Evolutionary conservation across 139 green algal genomes (phyloP).

Genomic region (Coelastrella sp.): DNA sequence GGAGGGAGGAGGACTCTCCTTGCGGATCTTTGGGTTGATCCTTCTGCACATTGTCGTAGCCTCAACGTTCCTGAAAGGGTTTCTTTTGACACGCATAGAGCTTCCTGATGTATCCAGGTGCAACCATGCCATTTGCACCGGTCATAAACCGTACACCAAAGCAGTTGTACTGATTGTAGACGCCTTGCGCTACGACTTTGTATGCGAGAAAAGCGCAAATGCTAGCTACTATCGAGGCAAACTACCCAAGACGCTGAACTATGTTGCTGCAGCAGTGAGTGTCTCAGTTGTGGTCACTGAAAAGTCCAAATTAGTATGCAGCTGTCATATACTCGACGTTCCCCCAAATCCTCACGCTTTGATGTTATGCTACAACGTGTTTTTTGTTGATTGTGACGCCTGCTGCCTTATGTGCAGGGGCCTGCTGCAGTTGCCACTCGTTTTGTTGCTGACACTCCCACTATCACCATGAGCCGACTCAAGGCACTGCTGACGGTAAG

Average conservation of each 20-base stretch:
- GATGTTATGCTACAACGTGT: no score
- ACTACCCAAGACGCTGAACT: slow-evolving; percentile 40
- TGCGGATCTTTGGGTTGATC: slow-evolving; percentile 34
- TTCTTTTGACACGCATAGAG: slow-evolving; percentile 87
- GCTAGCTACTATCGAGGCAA: background rate
- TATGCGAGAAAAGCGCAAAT: background rate
- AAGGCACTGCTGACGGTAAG: slow-evolving; percentile 81
- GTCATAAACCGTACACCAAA: slow-evolving; percentile 1
- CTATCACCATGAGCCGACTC: slow-evolving; percentile 92
- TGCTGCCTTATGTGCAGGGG: slow-evolving; percentile 46
- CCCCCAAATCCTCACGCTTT: no score
- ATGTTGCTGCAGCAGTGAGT: slow-evolving; percentile 51
- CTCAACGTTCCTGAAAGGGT: slow-evolving; percentile 81
- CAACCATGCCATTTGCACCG: background rate
- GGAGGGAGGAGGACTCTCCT: no score
- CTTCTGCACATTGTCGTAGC: slow-evolving; percentile 53
- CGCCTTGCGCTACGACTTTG: slow-evolving; percentile 82
- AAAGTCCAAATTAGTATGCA: no score
- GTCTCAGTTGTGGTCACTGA: background rate
- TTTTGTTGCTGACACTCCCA: slow-evolving; percentile 94
- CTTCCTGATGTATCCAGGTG: slow-evolving; percentile 60
- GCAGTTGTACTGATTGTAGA: slow-evolving; percentile 84
- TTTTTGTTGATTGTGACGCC: background rate
- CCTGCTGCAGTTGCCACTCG: slow-evolving; percentile 42
- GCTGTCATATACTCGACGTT: no score